Evolutionary conservation across 1,139 yeast species (phyloP), one percentile per base, ranked within the genome.

Genomic region (Trichomonascaceae sp.): DNA sequence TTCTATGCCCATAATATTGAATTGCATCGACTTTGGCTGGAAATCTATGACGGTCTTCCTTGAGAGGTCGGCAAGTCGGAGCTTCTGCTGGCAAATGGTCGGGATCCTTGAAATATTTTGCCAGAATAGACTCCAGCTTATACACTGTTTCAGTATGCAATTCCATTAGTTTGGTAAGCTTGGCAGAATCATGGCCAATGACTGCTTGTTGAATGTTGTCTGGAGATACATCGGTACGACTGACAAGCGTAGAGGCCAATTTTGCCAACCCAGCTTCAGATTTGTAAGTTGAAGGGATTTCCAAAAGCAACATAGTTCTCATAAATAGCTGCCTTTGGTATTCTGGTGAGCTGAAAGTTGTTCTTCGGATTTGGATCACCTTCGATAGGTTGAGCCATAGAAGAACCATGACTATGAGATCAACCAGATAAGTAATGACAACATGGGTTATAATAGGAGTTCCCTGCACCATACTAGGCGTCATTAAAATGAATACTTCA

Each of bases 401-500:
- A 49, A 70, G 63, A 30, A 52, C 52, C 48, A 68, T 54, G 12
- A 72, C 67, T 1, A 67, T 56, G 38, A 54, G 45, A 38, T 66
- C 65, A 45, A 66, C 60, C 24, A 62, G 57, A 63, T 70, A 73
- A 4, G 71, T 70, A 22, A 72, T 58, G 19, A 64, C 69, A 5
- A 70, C 68, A 50, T 73, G 76, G 20, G 72, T 67, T 2, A 63
- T 57, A 55, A 73, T 60, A 20, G 73, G 68, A 9, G 47, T 51
- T 3, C 73, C 72, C 2, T 60, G 55, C 7, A 73, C 59, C 30
- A 70, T 60, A 0, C 70, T 62, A 0, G 75, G 75, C 6, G 75
- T 72, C 66, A 69, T 67, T 18, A 70, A 59, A n/a, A 69, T 57
- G 51, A 72, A 69, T 2, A 70, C 70, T 52, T 71, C 74, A 13